A percentile compares a stretch with the other conserved stretches of the same genome.
Conservation (phyloP, 108 stramenopile genomes). For the Heterococcus sp. region DNA sequence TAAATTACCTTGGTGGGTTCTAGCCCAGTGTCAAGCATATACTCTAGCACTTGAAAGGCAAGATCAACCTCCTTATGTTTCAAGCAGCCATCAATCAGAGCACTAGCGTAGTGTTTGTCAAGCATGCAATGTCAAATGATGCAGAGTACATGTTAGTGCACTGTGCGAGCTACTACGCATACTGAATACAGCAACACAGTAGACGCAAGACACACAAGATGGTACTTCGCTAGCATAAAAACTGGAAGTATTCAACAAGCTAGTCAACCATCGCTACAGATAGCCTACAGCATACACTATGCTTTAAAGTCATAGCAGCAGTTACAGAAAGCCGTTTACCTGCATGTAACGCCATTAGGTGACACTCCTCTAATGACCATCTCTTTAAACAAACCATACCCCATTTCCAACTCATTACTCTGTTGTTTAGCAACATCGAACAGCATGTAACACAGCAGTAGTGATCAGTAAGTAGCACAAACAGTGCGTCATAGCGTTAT, state of each 20-base stretch:
- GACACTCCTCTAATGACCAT: slow-evolving; percentile 17
- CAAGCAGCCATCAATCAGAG: slow-evolving; percentile 38
- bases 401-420: slow-evolving; percentile 15
- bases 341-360: slow-evolving; percentile 36
- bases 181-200: no score
- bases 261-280: no score
- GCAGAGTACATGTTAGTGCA: no score
- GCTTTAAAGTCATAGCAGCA: no score
- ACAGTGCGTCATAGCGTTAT: background rate
- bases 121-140: no score
- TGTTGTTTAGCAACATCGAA: background rate
- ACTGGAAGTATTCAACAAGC: no score
- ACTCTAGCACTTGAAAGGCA: slow-evolving; percentile 34
- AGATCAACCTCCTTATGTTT: slow-evolving; percentile 30
- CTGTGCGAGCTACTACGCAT: no score
- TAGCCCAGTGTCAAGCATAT: slow-evolving; percentile 29
- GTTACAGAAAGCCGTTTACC: no score
- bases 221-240: no score
- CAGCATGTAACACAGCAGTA: background rate
- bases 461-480: background rate
- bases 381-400: slow-evolving; percentile 21
- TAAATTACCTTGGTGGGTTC: slow-evolving; percentile 23
- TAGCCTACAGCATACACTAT: no score
- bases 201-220: no score
- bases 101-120: no score